Base-by-base conservation (phyloP, 495 filamentous ascomycete species). In the Diplogelasinospora grovesii region DNA sequence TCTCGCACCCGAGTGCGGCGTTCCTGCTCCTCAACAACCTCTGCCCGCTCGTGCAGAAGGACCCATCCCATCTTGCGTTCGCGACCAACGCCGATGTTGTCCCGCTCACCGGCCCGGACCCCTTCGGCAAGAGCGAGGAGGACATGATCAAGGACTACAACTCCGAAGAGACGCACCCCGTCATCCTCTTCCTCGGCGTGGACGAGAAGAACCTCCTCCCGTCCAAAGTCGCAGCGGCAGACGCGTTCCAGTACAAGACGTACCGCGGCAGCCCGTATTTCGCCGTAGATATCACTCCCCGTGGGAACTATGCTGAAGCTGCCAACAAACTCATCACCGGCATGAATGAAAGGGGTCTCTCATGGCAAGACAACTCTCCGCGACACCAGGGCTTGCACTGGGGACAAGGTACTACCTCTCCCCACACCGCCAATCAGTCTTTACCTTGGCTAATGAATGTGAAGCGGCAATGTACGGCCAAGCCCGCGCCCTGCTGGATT, bases 391-490 rank as follows among this genome's bases (percentile, higher is more conserved):
- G 57, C 22, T 36, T 73, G 15, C 53, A 61, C n/a, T 56, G 63
- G 15, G 65, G 59, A 7, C 63, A 70, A 45, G 69, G 69, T 73
- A 45, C 20, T 8, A 15, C n/a, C n/a, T 31, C 15, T 24, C 4
- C 11, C 5, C 2, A 4, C 14, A 32, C 16, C 33, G 1, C 34
- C 37, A 11, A n/a, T 24, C 4, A 38, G 51, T 22, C 38, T 7
- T n/a, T n/a, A n/a, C 20, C 10, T 48, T 1, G 10, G 20, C 16
- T 9, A n/a, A 16, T 22, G 18, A 9, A 18, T 11, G n/a, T 2
- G 36, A 10, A 89, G 90, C 87, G 43, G 89, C 89, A 40, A 86
- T 93, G 29, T 89, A 86, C 55, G 93, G 86, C n/a, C 83, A 92
- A 55, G 85, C 88, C 3, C 83, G 90, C 49, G 81, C 85, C n/a